Conservation (phyloP, 495 filamentous ascomycete species). For the Cenococcum geophilum region DNA sequence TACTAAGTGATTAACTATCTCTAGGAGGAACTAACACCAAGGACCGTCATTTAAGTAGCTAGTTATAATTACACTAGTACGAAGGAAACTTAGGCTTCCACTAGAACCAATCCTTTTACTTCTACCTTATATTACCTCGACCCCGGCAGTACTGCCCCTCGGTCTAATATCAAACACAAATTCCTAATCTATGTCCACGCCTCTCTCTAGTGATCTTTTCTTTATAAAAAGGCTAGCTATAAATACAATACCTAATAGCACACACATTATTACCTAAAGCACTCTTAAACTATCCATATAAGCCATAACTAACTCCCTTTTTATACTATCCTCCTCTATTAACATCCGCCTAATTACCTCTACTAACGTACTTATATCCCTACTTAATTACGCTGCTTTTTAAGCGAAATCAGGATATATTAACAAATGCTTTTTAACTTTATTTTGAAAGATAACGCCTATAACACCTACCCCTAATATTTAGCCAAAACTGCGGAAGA, state of each 20-base stretch:
- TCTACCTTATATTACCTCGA: too few species aligned
- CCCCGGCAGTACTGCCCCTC: too few species aligned
- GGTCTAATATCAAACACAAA: neutral
- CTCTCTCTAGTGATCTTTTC: constrained; percentile 17
- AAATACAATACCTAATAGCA: constrained; percentile 45
- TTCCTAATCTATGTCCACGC: neutral
- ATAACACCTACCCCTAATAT: constrained; percentile 56
- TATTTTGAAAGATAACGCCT: constrained; percentile 52
- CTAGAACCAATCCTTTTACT: too few species aligned
- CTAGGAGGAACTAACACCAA: too few species aligned
- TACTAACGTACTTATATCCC: constrained; percentile 44
- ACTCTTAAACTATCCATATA: constrained; percentile 36
- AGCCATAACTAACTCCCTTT: constrained; percentile 29
- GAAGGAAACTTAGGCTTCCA: too few species aligned
- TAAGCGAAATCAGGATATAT: constrained; percentile 21
- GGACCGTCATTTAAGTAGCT: too few species aligned
- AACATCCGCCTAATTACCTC: constrained; percentile 32
- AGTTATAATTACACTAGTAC: too few species aligned
- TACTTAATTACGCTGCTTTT: constrained; percentile 35
- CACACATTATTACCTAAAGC: constrained; percentile 43
- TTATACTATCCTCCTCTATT: constrained; percentile 9
- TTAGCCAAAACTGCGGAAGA: constrained; percentile 56
- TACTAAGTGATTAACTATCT: too few species aligned
- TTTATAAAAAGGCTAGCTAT: constrained; percentile 46
- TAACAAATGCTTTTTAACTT: constrained; percentile 40